Conservation (phyloP, 2,329 filamentous ascomycete genomes). For the Alternaria longipes region DNA sequence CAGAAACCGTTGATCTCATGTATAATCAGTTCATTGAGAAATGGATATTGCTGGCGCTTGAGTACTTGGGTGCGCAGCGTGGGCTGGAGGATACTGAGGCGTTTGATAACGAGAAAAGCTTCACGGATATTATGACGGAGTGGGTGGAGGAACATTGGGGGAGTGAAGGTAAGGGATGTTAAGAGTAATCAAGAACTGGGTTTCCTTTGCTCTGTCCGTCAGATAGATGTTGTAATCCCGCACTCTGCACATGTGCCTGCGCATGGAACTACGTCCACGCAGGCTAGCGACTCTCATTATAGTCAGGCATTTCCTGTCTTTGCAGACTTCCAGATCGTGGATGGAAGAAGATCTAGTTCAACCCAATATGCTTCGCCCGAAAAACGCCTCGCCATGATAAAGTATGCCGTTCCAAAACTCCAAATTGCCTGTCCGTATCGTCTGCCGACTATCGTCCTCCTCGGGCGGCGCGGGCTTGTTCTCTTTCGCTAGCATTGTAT, state of each 20-base stretch:
- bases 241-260: not conserved
- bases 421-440: conserved; percentile 13
- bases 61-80: conserved; percentile 64
- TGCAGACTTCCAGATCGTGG: not conserved
- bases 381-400: conserved; percentile 32
- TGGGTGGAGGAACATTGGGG: conserved; percentile 68
- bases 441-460: conserved; percentile 27
- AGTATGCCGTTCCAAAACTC: conserved; percentile 27
- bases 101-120: conserved; percentile 63
- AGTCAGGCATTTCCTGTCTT: not conserved
- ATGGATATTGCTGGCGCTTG: conserved; percentile 79
- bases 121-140: conserved; percentile 66
- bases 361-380: conserved; percentile 13
- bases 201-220: not conserved
- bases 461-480: conserved; percentile 43
- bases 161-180: conserved; percentile 24
- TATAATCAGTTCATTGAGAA: conserved; percentile 92
- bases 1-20: conserved; percentile 82
- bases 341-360: not conserved
- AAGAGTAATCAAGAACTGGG: not conserved
- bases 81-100: conserved; percentile 60
- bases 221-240: not conserved
- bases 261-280: not conserved
- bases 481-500: conserved; percentile 50
- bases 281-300: conserved; percentile 3